Base-by-base conservation (phyloP, 129 eudicot genomes). In the Artemisia argyi region DNA sequence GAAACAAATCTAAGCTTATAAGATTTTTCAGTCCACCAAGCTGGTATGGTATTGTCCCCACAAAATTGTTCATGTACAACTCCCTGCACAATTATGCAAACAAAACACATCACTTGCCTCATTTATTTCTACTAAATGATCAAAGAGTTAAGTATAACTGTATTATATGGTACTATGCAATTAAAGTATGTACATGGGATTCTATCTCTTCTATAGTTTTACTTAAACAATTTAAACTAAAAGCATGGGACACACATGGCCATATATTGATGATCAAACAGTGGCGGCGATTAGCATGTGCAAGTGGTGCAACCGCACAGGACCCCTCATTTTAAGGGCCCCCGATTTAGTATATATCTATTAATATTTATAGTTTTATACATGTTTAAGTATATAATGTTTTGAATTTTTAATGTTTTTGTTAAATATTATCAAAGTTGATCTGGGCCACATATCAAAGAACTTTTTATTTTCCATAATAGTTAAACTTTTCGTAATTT, bases 21-120 rank as follows among this genome's bases (percentile, higher is more conserved):
- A 87, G 92, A 62, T 73, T 84, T 80, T 87, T 81, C 7, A 87
- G 72, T 55, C 71, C 68, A 44, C 96, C 96, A 56, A 89, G 74
- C 56, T 86, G 83, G 32, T 57, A 72, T 42, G 91, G 96, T 55
- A 89, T 83, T 61, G 78, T 63, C 46, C 96, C 96, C 78, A 52
- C 82, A 64, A 89, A 74, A 64, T 79, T 86, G 88, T 88, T 88
- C 86, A 69, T 88, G 85, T 88, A 88, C 66, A 88, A 59, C 80
- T 88, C 95, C 76, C 91, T 88, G 88, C 68, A 49, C 35, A 57
- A 14, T 44, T 42, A 26, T 17, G n/a, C 30, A 73, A 71, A 74
- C 24, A 75, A 2, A 54, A 65, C 57, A 66, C 44, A 75, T 24
- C 72, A 55, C 57, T 3, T 39, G 22, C 14, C 64, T 69, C 19